These are phyloP conservation scores for Favolaschia claudopus DNA, from an alignment of 768 basidiomycete genomes.

Conservation along the genomic window DNA sequence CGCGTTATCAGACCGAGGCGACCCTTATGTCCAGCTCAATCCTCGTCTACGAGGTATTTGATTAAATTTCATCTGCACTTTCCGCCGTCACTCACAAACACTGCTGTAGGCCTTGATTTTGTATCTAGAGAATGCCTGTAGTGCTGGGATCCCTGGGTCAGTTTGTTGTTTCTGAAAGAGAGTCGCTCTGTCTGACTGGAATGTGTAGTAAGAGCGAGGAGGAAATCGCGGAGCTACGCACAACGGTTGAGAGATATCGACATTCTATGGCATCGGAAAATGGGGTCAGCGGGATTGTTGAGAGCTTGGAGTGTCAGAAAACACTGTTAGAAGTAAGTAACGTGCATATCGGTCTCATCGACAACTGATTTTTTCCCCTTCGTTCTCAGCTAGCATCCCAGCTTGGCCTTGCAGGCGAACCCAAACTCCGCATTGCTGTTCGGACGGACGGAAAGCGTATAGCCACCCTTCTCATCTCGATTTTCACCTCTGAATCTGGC, in stretches of 20 bases:
- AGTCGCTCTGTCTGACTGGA: not conserved
- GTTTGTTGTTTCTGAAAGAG: not conserved
- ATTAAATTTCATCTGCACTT: no score
- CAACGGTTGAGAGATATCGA: not conserved
- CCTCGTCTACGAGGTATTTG: no score
- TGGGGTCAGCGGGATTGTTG: not conserved
- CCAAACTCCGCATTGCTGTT: not conserved
- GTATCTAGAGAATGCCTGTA: not conserved
- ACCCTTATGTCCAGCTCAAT: no score
- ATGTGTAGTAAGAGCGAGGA: no score
- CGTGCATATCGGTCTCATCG: no score
- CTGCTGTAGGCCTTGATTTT: not conserved
- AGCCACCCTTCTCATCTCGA: not conserved
- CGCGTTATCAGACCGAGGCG: no score
- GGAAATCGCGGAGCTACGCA: no score
- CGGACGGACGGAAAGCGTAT: not conserved
- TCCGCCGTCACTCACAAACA: no score
- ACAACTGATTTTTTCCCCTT: not conserved
- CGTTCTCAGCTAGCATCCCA: not conserved
- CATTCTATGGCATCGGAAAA: not conserved
- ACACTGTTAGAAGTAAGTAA: not conserved
- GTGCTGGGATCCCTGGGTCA: not conserved
- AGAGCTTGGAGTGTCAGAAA: not conserved
- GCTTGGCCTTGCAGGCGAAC: not conserved
- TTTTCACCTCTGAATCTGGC: not conserved